Percentiles rank a stretch among this genome's conserved stretches.
Evolutionary conservation across 129 eudicot species (phyloP).

Genomic region (Flaveria trinervia): DNA sequence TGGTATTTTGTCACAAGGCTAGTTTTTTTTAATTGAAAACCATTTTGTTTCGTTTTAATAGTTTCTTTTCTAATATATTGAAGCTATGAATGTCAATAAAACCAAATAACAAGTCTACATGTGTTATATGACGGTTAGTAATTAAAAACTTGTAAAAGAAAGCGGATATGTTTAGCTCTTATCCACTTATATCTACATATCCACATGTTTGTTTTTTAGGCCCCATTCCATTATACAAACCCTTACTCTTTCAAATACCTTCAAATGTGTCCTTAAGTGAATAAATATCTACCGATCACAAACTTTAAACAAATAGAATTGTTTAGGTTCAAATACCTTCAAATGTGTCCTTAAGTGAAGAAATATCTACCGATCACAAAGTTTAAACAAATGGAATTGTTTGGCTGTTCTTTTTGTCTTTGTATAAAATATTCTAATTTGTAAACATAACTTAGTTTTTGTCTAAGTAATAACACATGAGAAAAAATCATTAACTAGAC

Average conservation of each 20-base stretch:
- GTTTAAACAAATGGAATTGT: background rate
- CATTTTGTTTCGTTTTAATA: no score
- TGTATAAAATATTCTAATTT: background rate
- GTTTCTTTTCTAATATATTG: no score
- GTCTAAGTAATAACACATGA: background rate
- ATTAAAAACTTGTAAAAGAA: background rate
- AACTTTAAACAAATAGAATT: background rate
- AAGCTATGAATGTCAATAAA: no score
- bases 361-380: slow-evolving; percentile 26
- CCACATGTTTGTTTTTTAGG: slow-evolving; percentile 33
- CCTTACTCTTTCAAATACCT: slow-evolving; percentile 30
- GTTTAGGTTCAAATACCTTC: slow-evolving; percentile 26
- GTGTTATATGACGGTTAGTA: background rate
- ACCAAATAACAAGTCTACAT: no score
- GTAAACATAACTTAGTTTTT: background rate
- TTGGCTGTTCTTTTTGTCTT: background rate
- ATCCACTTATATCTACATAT: slow-evolving; percentile 33
- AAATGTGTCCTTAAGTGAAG: slow-evolving; percentile 27
- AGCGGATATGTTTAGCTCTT: slow-evolving; percentile 12
- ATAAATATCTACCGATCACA: slow-evolving; percentile 27
- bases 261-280: slow-evolving; percentile 28
- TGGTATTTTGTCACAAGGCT: no score
- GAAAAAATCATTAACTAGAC: background rate
- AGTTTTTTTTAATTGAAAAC: no score
- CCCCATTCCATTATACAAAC: slow-evolving; percentile 19